Base-by-base conservation (phyloP, 2,329 filamentous ascomycete genomes). In the Colletotrichum gigasporum region DNA sequence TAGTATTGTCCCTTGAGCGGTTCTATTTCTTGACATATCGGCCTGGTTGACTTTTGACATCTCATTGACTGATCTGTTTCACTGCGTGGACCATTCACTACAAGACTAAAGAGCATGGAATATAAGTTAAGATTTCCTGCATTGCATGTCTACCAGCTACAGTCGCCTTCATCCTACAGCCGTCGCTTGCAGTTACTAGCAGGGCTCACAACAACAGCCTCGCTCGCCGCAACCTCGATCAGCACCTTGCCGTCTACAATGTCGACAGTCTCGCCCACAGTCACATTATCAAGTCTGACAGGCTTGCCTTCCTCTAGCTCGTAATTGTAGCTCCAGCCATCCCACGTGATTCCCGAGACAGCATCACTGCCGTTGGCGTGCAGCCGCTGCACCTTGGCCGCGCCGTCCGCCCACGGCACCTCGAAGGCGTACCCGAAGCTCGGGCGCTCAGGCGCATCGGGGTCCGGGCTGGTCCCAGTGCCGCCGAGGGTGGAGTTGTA, bases 281-380 rank as follows among this genome's bases (percentile, higher is more conserved):
- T 89, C 12, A 87, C 80, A 70, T 90, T 90, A 1, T 65, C 60
- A 73, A 89, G 68, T 59, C 80, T 71, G 32, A 87, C 84, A 2
- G 87, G 85, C 71, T 72, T 75, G 0, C 87, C 88, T 4, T 77
- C 68, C 10, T 83, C 79, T 51, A 90, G 74, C 72, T 90, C 87
- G 62, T 83, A 83, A 69, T 90, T 86, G 67, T 87, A 91, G 66
- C 85, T 90, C 71, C 78, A 81, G 1, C 87, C 87, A 72, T 90
- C 85, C 76, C 83, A 90, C 0, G 85, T 85, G 42, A 90, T 83
- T 0, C 87, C 87, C 1, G 83, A 84, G 20, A 89, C 82, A 8
- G 88, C 87, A 74, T 90, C 86, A 66, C 85, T 89, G 0, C 88
- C 88, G 72, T 89, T 89, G 2, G 88, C 87, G 50, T 78, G 71